phyloP scores from a whole-genome alignment of 2,329 filamentous ascomycete species.

The Colletotrichum noveboracense region DNA sequence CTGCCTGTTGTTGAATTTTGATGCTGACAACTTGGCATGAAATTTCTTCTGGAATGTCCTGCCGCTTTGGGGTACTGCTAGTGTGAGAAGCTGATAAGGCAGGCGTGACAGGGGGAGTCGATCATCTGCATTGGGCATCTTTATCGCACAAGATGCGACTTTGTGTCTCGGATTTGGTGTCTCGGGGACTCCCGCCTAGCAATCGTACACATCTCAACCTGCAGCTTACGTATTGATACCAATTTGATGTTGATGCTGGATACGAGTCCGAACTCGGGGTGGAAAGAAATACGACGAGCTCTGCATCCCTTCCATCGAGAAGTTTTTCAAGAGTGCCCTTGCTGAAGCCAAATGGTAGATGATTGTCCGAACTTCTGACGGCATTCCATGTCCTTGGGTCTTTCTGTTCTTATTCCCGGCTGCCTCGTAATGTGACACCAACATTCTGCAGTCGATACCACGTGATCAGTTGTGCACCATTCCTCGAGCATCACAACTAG shows the following conservation, averaged over 20 bases:
- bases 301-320: background rate
- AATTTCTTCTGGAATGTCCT: background rate
- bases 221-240: background rate
- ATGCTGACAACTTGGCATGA: background rate
- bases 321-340: background rate
- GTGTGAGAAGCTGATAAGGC: background rate
- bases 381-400: background rate
- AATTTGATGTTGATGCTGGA: background rate
- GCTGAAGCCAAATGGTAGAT: background rate
- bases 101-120: background rate
- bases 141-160: background rate
- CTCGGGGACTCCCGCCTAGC: background rate
- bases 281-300: background rate
- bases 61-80: background rate
- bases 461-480: background rate
- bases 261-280: background rate
- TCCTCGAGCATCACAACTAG: background rate
- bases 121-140: background rate
- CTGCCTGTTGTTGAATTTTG: background rate
- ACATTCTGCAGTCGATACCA: background rate
- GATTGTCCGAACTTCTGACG: background rate
- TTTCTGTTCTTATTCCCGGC: background rate
- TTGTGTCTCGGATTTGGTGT: background rate
- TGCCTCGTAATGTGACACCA: background rate
- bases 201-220: background rate